Evolutionary conservation across 257 asterid species (phyloP).

Genomic region (Penstemon davidsonii): DNA sequence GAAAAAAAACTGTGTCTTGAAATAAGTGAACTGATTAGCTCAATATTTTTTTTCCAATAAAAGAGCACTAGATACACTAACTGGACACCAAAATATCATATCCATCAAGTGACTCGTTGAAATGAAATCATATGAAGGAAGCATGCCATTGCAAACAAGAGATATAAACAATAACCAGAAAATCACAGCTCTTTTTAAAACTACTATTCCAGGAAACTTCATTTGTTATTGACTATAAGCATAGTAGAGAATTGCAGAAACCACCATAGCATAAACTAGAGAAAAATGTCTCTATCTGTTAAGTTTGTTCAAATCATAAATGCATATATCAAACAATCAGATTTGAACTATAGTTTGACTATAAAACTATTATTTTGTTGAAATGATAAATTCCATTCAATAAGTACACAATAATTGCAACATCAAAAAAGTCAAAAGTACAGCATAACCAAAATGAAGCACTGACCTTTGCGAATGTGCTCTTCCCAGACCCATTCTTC

Average conservation of each 20-base stretch:
- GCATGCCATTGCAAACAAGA: slow-evolving; percentile 1
- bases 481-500: slow-evolving; percentile 98
- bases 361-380: background rate
- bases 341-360: slow-evolving; percentile 6
- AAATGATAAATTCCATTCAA: slow-evolving; percentile 2
- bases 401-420: slow-evolving; percentile 7
- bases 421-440: slow-evolving; percentile 1
- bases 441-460: slow-evolving; percentile 22
- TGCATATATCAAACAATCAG: background rate
- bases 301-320: background rate
- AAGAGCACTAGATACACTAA: background rate
- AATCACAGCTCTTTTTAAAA: slow-evolving; percentile 5
- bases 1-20: slow-evolving; percentile 16
- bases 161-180: background rate
- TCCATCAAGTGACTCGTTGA: background rate
- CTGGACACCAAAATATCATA: background rate
- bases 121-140: slow-evolving; percentile 1
- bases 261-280: background rate
- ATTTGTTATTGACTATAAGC: background rate
- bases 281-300: background rate
- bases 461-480: slow-evolving; percentile 98
- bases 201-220: background rate
- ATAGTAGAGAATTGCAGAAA: slow-evolving; percentile 5
- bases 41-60: slow-evolving; percentile 4
- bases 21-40: slow-evolving; percentile 5